Evolutionary conservation across 2,329 filamentous ascomycete species (phyloP).

Genomic region (Triangularia verruculosa): DNA sequence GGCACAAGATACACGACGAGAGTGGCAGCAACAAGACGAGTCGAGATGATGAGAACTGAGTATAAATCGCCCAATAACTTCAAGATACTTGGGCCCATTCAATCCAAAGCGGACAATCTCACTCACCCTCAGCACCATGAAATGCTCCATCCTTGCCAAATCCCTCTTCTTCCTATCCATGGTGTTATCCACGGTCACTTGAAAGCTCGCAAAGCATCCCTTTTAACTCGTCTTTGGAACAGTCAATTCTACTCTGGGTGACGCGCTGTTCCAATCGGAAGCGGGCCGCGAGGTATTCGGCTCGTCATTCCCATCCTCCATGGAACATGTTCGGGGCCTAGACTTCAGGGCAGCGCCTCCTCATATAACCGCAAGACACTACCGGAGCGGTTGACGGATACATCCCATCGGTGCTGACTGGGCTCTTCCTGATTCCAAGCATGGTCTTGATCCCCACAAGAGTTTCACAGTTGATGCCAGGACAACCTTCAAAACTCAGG

Average conservation of each 20-base stretch:
- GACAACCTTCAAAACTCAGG: slow-evolving; percentile 26
- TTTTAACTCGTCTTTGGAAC: background rate
- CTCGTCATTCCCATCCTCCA: background rate
- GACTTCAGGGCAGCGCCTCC: background rate
- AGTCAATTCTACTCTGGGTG: background rate
- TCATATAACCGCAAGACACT: background rate
- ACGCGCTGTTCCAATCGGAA: background rate
- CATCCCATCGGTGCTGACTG: slow-evolving; percentile 27
- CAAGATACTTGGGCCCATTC: background rate
- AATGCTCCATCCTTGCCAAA: background rate
- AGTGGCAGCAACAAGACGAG: background rate
- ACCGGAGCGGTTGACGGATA: background rate
- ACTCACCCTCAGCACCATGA: background rate
- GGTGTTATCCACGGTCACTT: background rate
- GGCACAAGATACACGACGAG: background rate
- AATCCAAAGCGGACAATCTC: background rate
- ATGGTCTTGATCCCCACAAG: slow-evolving; percentile 2
- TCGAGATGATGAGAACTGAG: background rate
- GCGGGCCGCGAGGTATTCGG: background rate
- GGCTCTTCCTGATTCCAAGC: slow-evolving; percentile 19
- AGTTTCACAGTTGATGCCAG: slow-evolving; percentile 27
- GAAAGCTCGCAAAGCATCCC: background rate
- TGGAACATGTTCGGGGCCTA: background rate
- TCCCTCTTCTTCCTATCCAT: background rate
- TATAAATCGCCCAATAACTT: background rate